These are phyloP conservation scores for Epicoccum sorghinum DNA, from an alignment of 2,329 filamentous ascomycete genomes.

Conservation along the genomic window DNA sequence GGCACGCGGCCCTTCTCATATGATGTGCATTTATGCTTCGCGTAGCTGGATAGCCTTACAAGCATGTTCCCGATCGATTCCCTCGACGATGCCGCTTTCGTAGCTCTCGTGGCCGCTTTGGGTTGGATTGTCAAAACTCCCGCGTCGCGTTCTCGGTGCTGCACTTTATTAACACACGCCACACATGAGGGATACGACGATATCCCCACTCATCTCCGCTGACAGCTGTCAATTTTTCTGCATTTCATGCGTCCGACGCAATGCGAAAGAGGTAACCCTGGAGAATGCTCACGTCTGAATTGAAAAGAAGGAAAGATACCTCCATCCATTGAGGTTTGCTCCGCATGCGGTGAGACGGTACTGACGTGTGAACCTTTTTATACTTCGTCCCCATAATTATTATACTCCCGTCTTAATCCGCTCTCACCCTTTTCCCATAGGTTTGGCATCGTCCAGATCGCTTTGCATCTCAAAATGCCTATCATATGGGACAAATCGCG, in stretches of 20 bases:
- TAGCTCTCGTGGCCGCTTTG: not conserved
- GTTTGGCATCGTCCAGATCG: not conserved
- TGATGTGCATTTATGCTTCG: conserved; percentile 20
- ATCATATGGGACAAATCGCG: conserved; percentile 37
- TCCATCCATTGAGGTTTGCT: too few relatives aligned
- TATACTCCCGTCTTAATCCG: conserved; percentile 4
- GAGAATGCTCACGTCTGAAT: not conserved
- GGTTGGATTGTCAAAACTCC: conserved; percentile 4
- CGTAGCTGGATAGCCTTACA: conserved; percentile 11
- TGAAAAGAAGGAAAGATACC: not conserved
- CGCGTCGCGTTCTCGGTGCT: conserved; percentile 2
- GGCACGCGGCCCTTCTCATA: conserved; percentile 17
- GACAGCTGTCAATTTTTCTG: conserved; percentile 4
- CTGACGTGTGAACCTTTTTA: too few relatives aligned
- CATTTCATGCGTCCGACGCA: conserved; percentile 3
- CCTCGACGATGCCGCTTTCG: conserved; percentile 1
- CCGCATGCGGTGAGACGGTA: too few relatives aligned
- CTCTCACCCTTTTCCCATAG: not conserved
- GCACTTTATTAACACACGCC: not conserved
- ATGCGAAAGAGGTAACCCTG: not conserved
- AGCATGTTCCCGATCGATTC: conserved; percentile 13
- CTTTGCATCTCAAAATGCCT: conserved; percentile 12
- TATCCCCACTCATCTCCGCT: conserved; percentile 8
- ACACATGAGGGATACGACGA: conserved; percentile 3
- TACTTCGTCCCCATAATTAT: not conserved